Evolutionary conservation across 2,329 filamentous ascomycete species (phyloP).

Genomic region (Teratosphaeria gauchensis): DNA sequence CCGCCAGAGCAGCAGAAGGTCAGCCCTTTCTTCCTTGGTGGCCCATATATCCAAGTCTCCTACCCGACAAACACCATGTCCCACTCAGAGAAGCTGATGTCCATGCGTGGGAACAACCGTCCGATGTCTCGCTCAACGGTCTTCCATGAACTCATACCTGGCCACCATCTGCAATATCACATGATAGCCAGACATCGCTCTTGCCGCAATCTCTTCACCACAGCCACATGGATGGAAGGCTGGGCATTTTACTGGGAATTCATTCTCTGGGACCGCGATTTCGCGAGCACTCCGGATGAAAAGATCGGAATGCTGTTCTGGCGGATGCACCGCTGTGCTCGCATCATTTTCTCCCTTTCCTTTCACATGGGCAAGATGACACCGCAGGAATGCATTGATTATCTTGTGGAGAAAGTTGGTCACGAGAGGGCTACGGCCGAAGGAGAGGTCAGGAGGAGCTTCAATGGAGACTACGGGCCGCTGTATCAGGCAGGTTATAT

Average conservation of each 20-base stretch:
- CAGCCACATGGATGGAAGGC: constrained; percentile 51
- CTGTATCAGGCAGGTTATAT: constrained; percentile 53
- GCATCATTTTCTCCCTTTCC: constrained; percentile 49
- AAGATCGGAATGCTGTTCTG: constrained; percentile 51
- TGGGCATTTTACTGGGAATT: constrained; percentile 57
- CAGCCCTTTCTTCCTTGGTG: constrained; percentile 52
- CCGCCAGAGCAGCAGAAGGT: constrained; percentile 42
- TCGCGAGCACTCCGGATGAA: constrained; percentile 42
- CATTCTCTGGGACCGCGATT: constrained; percentile 46
- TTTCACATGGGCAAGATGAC: constrained; percentile 49
- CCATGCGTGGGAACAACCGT: constrained; percentile 49
- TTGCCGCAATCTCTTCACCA: constrained; percentile 45
- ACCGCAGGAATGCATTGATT: constrained; percentile 46
- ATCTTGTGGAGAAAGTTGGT: constrained; percentile 47
- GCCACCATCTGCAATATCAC: constrained; percentile 47
- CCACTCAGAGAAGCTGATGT: constrained; percentile 49
- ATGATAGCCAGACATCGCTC: constrained; percentile 38
- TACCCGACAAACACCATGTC: constrained; percentile 46
- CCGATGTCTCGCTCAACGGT: constrained; percentile 50
- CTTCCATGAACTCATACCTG: constrained; percentile 54
- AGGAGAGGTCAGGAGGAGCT: constrained; percentile 49
- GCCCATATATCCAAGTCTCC: constrained; percentile 44
- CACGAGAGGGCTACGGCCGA: constrained; percentile 52
- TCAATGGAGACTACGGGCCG: constrained; percentile 47
- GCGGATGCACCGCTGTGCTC: constrained; percentile 52